phyloP scores from a whole-genome alignment of 2,329 filamentous ascomycete genomes.

The Bipolaris sorokiniana region DNA sequence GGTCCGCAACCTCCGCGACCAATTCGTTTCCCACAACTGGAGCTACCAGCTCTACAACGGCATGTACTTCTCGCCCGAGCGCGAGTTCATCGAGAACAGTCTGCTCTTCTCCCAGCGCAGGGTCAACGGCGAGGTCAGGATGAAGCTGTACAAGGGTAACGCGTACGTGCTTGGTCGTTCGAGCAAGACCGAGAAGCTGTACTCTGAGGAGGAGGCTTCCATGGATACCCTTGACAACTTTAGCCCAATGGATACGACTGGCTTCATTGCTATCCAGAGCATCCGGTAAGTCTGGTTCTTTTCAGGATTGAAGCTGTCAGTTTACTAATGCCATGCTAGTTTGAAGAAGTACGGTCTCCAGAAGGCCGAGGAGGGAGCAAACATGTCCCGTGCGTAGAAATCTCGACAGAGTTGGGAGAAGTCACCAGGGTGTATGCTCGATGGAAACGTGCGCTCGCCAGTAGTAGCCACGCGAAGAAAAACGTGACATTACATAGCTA shows the following conservation, averaged over 20 bases:
- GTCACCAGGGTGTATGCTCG: no score
- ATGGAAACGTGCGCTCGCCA: background rate
- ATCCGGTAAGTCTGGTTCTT: slow-evolving; percentile 49
- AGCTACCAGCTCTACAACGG: slow-evolving; percentile 63
- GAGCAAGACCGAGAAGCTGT: slow-evolving; percentile 71
- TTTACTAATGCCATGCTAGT: background rate
- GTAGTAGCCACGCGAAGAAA: background rate
- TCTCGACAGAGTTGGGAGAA: background rate
- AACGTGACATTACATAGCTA: no score
- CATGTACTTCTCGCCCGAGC: slow-evolving; percentile 73
- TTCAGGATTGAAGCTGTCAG: background rate
- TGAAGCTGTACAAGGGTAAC: slow-evolving; percentile 71
- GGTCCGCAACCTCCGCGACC: slow-evolving; percentile 71
- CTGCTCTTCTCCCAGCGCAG: slow-evolving; percentile 48
- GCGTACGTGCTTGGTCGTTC: slow-evolving; percentile 65
- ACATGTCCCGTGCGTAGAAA: slow-evolving; percentile 33
- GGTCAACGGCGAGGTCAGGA: slow-evolving; percentile 60
- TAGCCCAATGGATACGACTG: slow-evolving; percentile 68
- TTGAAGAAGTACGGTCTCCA: slow-evolving; percentile 54
- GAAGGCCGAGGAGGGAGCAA: slow-evolving; percentile 46
- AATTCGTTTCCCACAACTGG: slow-evolving; percentile 65
- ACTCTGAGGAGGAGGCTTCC: slow-evolving; percentile 67
- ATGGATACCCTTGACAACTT: slow-evolving; percentile 77
- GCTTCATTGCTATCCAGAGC: slow-evolving; percentile 73
- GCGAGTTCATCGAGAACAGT: slow-evolving; percentile 72